These are phyloP conservation scores for Sporisorium reilianum DNA, from an alignment of 1,284 basidiomycete species.

Conservation along the genomic window DNA sequence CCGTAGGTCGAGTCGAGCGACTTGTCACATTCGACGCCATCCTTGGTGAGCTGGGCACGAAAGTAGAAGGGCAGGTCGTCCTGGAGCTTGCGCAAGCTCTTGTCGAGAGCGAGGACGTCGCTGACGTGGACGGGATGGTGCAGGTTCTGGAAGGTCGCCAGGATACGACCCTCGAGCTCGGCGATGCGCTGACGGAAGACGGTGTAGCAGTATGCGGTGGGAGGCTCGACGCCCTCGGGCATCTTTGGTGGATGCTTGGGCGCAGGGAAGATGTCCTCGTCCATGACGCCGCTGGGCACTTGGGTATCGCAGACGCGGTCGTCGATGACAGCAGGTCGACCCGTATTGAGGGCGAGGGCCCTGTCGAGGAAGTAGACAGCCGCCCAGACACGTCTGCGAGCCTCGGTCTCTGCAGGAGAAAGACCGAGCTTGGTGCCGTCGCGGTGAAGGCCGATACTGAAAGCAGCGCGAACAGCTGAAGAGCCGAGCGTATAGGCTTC, in stretches of 20 bases:
- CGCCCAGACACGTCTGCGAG: slow-evolving; percentile 60
- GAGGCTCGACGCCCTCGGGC: slow-evolving; percentile 46
- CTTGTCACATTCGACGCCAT: slow-evolving; percentile 47
- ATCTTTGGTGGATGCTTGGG: slow-evolving; percentile 41
- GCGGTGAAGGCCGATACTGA: slow-evolving; percentile 64
- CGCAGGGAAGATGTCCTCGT: slow-evolving; percentile 49
- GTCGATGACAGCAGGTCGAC: slow-evolving; percentile 60
- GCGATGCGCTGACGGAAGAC: slow-evolving; percentile 52
- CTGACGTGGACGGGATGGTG: slow-evolving; percentile 48
- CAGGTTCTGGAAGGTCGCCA: slow-evolving; percentile 47
- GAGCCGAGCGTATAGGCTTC: slow-evolving; percentile 56
- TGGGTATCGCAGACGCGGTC: slow-evolving; percentile 58
- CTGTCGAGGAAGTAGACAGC: slow-evolving; percentile 56
- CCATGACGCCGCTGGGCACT: slow-evolving; percentile 47
- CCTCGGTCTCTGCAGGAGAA: slow-evolving; percentile 49
- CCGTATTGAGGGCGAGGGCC: slow-evolving; percentile 52
- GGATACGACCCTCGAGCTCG: slow-evolving; percentile 44
- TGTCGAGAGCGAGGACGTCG: slow-evolving; percentile 56
- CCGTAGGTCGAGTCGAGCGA: slow-evolving; percentile 54
- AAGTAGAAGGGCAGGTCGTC: slow-evolving; percentile 61
- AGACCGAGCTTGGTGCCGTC: slow-evolving; percentile 60
- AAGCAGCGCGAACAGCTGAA: slow-evolving; percentile 52
- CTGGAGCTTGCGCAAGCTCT: slow-evolving; percentile 42
- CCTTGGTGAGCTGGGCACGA: slow-evolving; percentile 29
- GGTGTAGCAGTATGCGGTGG: slow-evolving; percentile 49